Percentiles rank a stretch among this genome's conserved stretches.
Evolutionary conservation across 2,329 filamentous ascomycete genomes (phyloP).

Genomic region (Curvularia hawaiiensis): DNA sequence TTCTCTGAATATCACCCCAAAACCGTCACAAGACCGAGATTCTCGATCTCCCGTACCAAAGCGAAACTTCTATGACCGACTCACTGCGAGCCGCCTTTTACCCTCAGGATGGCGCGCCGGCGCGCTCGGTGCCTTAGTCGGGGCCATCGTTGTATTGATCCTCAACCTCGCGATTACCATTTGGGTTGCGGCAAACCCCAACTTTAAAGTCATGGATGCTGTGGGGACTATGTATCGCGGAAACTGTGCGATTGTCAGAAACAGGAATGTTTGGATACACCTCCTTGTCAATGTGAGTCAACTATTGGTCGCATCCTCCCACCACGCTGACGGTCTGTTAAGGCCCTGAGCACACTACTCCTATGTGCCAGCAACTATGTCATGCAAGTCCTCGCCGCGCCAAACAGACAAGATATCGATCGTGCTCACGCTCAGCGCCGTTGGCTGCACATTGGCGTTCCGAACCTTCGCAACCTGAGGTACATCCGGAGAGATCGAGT

Average conservation of each 20-base stretch:
- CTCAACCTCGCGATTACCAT: conserved; percentile 1
- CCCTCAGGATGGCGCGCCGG: not conserved
- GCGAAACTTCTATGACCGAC: not conserved
- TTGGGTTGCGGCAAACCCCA: not conserved
- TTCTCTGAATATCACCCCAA: not conserved
- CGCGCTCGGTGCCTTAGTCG: not conserved
- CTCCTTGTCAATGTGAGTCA: not conserved
- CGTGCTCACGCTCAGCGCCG: conserved; percentile 31
- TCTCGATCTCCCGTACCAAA: not conserved
- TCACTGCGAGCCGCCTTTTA: too few species aligned
- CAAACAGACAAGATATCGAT: conserved; percentile 28
- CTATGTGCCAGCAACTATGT: conserved; percentile 33
- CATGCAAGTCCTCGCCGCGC: conserved; percentile 35
- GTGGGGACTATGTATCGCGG: not conserved
- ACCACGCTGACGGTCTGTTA: conserved; percentile 45
- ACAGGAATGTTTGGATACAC: not conserved
- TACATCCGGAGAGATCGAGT: conserved; percentile 5
- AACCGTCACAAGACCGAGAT: not conserved
- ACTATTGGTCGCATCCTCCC: too few species aligned
- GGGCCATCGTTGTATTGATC: not conserved
- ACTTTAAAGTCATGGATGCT: not conserved
- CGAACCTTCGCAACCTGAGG: conserved; percentile 31
- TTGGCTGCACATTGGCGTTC: conserved; percentile 52
- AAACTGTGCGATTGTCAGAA: not conserved
- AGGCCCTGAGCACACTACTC: conserved; percentile 48